Conservation (phyloP, 2,329 filamentous ascomycete species). For the Microdochium paspali region DNA sequence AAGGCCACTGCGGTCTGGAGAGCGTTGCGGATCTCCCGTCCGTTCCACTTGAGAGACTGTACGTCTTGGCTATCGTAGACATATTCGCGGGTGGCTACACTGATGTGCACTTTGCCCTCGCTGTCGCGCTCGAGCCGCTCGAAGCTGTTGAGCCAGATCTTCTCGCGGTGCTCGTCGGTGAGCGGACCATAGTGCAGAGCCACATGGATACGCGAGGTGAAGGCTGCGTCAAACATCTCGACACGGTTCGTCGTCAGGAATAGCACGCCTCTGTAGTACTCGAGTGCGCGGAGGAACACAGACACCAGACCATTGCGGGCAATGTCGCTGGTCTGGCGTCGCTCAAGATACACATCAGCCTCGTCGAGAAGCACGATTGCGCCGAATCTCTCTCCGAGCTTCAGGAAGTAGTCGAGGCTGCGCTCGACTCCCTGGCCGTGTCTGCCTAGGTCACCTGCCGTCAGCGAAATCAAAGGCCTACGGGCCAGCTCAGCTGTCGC, state of each 20-base stretch:
- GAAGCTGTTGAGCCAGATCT: constrained; percentile 36
- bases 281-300: constrained; percentile 38
- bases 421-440: constrained; percentile 26
- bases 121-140: constrained; percentile 32
- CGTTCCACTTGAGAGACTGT: constrained; percentile 20
- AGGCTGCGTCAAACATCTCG: constrained; percentile 35
- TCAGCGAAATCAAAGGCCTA: constrained; percentile 40
- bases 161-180: constrained; percentile 28
- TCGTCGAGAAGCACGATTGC: constrained; percentile 49
- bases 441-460: constrained; percentile 36
- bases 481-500: constrained; percentile 40
- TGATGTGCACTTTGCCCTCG: constrained; percentile 24
- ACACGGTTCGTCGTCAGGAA: constrained; percentile 43
- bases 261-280: constrained; percentile 40
- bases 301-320: constrained; percentile 37
- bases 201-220: constrained; percentile 39
- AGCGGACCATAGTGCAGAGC: constrained; percentile 35
- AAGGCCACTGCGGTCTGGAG: constrained; percentile 20
- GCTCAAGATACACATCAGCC: constrained; percentile 50
- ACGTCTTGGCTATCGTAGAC: constrained; percentile 20
- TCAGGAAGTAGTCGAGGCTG: constrained; percentile 36
- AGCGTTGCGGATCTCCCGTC: constrained; percentile 24
- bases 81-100: constrained; percentile 27
- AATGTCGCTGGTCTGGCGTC: constrained; percentile 32
- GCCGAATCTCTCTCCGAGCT: constrained; percentile 37